Evolutionary conservation across 768 basidiomycete genomes (phyloP).

Genomic region (Termitomyces heimii): DNA sequence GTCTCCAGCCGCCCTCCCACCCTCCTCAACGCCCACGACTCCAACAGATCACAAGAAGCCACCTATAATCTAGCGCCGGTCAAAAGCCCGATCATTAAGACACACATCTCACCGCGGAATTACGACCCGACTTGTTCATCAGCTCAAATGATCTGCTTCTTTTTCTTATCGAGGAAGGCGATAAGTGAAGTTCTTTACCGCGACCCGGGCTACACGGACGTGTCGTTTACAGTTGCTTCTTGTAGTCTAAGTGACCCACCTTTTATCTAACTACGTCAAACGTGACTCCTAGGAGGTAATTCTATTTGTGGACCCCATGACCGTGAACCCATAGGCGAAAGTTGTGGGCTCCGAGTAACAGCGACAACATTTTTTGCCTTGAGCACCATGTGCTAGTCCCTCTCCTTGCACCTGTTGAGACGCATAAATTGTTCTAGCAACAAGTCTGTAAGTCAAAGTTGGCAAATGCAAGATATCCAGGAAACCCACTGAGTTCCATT

Average conservation of each 20-base stretch:
- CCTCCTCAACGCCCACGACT: background rate
- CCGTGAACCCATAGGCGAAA: too few species aligned
- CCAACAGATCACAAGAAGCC: background rate
- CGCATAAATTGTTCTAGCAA: too few species aligned
- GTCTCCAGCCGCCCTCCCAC: background rate
- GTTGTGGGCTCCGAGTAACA: too few species aligned
- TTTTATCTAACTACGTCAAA: background rate
- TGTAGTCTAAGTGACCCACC: background rate
- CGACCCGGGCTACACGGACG: background rate
- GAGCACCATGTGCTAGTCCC: too few species aligned
- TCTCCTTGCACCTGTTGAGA: too few species aligned
- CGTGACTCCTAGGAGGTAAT: too few species aligned
- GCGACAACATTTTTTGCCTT: too few species aligned
- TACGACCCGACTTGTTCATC: constrained; percentile 4
- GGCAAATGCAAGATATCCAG: too few species aligned
- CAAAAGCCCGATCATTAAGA: background rate
- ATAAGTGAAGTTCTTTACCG: background rate
- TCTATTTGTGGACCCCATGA: too few species aligned
- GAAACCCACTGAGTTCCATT: too few species aligned
- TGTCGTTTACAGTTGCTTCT: background rate
- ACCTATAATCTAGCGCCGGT: background rate
- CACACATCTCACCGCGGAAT: background rate
- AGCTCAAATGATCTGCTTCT: constrained; percentile 2
- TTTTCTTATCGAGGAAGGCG: constrained; percentile 12
- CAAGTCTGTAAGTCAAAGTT: too few species aligned